Conservation (phyloP, 1,284 basidiomycete genomes). For the Tetrapyrgos nigripes region DNA sequence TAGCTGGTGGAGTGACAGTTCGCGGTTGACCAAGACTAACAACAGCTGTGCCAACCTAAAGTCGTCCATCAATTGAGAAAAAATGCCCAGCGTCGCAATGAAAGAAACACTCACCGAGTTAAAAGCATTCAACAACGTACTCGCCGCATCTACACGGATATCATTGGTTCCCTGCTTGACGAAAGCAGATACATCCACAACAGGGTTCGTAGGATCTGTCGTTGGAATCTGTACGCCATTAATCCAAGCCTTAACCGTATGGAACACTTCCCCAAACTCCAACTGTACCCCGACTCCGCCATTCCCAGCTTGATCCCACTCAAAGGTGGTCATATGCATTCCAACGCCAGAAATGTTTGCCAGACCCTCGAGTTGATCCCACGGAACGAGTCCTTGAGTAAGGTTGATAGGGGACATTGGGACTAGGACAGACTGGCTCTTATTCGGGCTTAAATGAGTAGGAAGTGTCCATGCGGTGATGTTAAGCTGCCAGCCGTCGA, state of each 20-base stretch:
- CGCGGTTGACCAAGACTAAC: no score
- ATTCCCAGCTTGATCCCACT: conserved; percentile 12
- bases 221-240: conserved; percentile 17
- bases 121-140: conserved; percentile 18
- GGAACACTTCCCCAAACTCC: conserved; percentile 17
- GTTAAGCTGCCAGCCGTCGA: conserved; percentile 19
- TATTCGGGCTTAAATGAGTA: conserved; percentile 14
- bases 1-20: no score
- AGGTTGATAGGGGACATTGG: conserved; percentile 15
- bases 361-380: conserved; percentile 15
- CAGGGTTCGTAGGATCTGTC: conserved; percentile 14
- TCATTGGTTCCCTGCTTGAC: conserved; percentile 13
- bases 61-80: no score
- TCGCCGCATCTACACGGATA: conserved; percentile 15
- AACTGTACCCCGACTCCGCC: conserved; percentile 14
- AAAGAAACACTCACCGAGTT: conserved; percentile 18
- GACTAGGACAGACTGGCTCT: conserved; percentile 20
- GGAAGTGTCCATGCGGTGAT: conserved; percentile 23
- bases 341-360: conserved; percentile 17
- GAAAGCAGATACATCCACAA: conserved; percentile 17
- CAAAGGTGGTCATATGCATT: no score
- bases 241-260: conserved; percentile 18
- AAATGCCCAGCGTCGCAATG: no score
- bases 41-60: no score
- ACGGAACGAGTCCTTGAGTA: no score